Conservation (phyloP, 805 yeast species). For the Candida ovalis region DNA sequence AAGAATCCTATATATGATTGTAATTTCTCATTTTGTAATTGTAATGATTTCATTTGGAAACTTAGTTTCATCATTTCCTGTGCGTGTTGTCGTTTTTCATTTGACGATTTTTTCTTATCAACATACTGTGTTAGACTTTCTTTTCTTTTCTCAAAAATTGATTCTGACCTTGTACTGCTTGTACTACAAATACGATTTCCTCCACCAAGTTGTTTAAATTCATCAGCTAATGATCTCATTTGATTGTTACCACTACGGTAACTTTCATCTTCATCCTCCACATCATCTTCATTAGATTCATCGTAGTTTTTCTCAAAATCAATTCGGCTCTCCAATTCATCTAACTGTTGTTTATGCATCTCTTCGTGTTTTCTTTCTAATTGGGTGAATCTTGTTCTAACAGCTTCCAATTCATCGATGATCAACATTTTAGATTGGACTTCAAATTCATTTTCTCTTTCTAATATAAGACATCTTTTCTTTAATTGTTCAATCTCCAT, state of each 20-base stretch:
- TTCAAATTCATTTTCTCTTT: constrained; percentile 50
- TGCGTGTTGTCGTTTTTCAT: constrained; percentile 26
- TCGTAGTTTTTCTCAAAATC: neutral
- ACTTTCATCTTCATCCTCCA: constrained; percentile 1
- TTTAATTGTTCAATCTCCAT: constrained; percentile 23
- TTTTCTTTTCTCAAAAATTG: constrained; percentile 13
- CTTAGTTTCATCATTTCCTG: constrained; percentile 49
- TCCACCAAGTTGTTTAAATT: constrained; percentile 12
- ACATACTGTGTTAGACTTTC: constrained; percentile 21
- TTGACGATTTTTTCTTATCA: constrained; percentile 23
- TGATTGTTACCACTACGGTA: neutral
- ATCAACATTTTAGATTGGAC: constrained; percentile 47
- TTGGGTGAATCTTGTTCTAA: constrained; percentile 35
- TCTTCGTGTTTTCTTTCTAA: constrained; percentile 26
- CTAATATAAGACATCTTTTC: constrained; percentile 35
- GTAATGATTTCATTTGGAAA: constrained; percentile 51
- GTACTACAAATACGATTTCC: neutral
- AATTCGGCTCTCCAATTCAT: constrained; percentile 14
- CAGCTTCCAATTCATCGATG: constrained; percentile 50
- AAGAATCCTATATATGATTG: constrained; percentile 56
- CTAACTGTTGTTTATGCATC: constrained; percentile 28
- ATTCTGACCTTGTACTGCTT: neutral
- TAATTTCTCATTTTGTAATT: constrained; percentile 52
- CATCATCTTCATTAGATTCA: constrained; percentile 2
- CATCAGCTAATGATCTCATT: constrained; percentile 17